phyloP scores from a whole-genome alignment of 805 yeast species.

The Blastobotrys parvus region DNA sequence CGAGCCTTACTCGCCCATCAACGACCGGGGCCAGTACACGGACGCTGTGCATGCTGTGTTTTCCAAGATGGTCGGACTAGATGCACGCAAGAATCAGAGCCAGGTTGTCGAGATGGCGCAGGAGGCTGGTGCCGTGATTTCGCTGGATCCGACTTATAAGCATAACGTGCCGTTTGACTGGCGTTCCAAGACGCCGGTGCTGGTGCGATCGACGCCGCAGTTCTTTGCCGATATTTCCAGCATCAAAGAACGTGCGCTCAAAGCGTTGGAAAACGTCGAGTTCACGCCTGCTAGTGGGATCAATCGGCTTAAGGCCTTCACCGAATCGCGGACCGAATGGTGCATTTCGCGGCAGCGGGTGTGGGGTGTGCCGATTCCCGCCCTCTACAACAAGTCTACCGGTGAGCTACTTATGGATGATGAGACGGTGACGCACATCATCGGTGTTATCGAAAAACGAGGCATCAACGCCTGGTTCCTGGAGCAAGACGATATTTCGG shows the following conservation, averaged over 20 bases:
- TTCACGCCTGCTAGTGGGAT: slow-evolving; percentile 71
- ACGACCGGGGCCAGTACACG: slow-evolving; percentile 61
- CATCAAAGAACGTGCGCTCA: slow-evolving; percentile 55
- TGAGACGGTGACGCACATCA: slow-evolving; percentile 48
- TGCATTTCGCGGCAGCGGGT: slow-evolving; percentile 92
- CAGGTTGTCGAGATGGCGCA: slow-evolving; percentile 38
- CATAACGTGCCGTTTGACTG: slow-evolving; percentile 97
- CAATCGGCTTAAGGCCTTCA: slow-evolving; percentile 63
- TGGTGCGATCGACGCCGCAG: slow-evolving; percentile 91
- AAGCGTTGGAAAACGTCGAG: slow-evolving; percentile 51
- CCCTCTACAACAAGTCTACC: slow-evolving; percentile 51
- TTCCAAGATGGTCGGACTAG: slow-evolving; percentile 42
- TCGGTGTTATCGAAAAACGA: slow-evolving; percentile 41
- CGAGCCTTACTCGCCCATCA: slow-evolving; percentile 67
- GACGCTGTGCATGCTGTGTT: slow-evolving; percentile 4
- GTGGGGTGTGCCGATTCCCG: slow-evolving; percentile 99
- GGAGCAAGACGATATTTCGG: slow-evolving; percentile 41
- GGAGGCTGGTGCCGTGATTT: slow-evolving; percentile 38
- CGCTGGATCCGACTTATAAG: slow-evolving; percentile 41
- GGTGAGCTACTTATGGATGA: slow-evolving; percentile 57
- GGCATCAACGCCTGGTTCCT: slow-evolving; percentile 79
- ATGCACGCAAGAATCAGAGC: slow-evolving; percentile 48
- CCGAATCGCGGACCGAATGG: slow-evolving; percentile 83
- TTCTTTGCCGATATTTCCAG: slow-evolving; percentile 87
- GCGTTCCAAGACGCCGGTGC: slow-evolving; percentile 94